phyloP scores from a whole-genome alignment of 1,284 basidiomycete species.

The Papiliotrema nemorosa region DNA sequence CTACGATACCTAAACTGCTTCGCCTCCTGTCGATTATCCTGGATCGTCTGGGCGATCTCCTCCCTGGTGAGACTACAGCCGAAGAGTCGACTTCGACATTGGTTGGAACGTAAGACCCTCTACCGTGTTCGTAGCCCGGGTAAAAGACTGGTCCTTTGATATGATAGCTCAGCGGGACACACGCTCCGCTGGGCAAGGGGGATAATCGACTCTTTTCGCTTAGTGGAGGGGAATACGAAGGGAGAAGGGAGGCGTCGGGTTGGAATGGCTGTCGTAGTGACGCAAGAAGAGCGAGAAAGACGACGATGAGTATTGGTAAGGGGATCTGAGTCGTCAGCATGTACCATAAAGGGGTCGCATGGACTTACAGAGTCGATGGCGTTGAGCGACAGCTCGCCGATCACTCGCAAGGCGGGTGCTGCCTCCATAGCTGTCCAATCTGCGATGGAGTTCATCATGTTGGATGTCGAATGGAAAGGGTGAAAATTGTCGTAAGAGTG shows the following conservation, averaged over 20 bases:
- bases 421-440: background rate
- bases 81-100: background rate
- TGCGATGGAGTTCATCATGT: background rate
- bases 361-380: constrained; percentile 1
- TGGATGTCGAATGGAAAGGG: background rate
- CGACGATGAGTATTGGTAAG: constrained; percentile 1
- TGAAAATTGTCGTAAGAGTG: too few species aligned
- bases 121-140: background rate
- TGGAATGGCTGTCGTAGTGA: background rate
- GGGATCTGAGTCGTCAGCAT: background rate
- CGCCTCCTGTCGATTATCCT: background rate
- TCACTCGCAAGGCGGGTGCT: background rate
- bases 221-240: constrained; percentile 1
- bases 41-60: background rate
- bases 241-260: background rate
- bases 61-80: background rate
- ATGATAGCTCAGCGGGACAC: background rate
- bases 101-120: too few species aligned
- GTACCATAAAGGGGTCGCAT: too few species aligned
- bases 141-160: background rate
- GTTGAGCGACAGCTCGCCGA: background rate
- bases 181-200: background rate
- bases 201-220: background rate
- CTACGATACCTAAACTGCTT: background rate
- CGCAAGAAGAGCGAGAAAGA: constrained; percentile 1